Base-by-base conservation (phyloP, 2,329 filamentous ascomycete species). In the Grosmannia clavigera region DNA sequence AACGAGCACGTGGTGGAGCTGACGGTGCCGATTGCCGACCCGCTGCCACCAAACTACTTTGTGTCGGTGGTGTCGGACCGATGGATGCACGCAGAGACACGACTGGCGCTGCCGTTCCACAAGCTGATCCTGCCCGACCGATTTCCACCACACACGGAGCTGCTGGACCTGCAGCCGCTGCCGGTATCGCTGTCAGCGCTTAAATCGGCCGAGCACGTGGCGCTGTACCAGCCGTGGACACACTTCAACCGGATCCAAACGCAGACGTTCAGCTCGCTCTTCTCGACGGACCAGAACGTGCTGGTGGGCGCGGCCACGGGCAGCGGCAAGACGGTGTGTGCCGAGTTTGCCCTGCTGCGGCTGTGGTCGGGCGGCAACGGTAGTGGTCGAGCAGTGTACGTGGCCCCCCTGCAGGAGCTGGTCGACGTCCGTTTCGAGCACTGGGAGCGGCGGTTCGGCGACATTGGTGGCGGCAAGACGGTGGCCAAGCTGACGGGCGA, bases 11-110 rank as follows among this genome's bases (percentile, higher is more conserved):
- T 96, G 12, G 87, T 99, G 33, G 94, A 99, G 66, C 94, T 99
- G 67, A 97, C 92, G 0, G 92, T 97, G 3, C 89, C 94, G 0
- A 95, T 99, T 66, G 92, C 90, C 0, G 94, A 99, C 66, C 95
- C 95, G 0, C 95, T 97, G 88, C 94, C 94, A 16, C 94, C 95
- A 0, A 95, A 99, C 72, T 99, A 99, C 76, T 99, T 99, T 74
- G 90, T 99, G 67, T 94, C 91, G 0, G 83, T 99, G 48, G 76
- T 96, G 25, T 97, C 92, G 3, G 94, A 99, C 72, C 82, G 94
- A 66, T 99, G 94, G 94, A 96, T 99, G 90, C 90, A 96, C 70
- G 90, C 92, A 0, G 92, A 99, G 75, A 96, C 92, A 1, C 91
- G 92, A 70, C 78, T 99, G 59, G 87, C 92, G 0, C 87, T 99